Evolutionary conservation across 805 yeast species (phyloP), one percentile per base, ranked within the genome.

Genomic region (Cyberlindnera nakhonratchasimensis): DNA sequence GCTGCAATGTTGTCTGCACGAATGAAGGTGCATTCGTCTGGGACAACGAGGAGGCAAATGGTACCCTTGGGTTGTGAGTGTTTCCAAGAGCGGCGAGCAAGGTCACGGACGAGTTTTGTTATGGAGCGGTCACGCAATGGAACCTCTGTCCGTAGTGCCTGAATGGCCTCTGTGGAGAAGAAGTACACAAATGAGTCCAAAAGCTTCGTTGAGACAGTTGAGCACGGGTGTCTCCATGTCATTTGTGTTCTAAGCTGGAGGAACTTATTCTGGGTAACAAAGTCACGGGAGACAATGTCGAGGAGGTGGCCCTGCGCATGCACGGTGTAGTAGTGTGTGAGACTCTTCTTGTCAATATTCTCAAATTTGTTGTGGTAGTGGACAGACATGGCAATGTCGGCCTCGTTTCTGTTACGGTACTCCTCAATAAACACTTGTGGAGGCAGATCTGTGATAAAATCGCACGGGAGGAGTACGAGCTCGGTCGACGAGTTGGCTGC

Each of bases 11-110:
- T 86, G 59, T 88, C 89, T 37, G 85, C 74, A 52, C 98, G 76
- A 46, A 86, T 73, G 57, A 90, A 90, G 3, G 74, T 68, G 11
- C 84, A 77, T 45, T 80, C 77, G 22, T 74, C 69, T 4, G 96
- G 96, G 21, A 90, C 60, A 19, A 81, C 73, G 48, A 83, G 75
- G 53, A 91, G 69, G 4, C 84, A 84, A 14, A 93, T 75, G 1
- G 81, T 75, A 42, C 80, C 86, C 48, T 71, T 70, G 9, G 63
- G 58, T 6, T 57, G 54, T 0, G 83, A 70, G 59, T 89, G 96
- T 54, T 75, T 77, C 99, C 99, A 93, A 2, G 96, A 82, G 49
- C 95, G 77, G 63, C 98, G 77, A 3, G 95, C 95, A 44, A 91
- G 65, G 57, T 89, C 96, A 57, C 98, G 77, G 31, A 89, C 75